Base-by-base conservation (phyloP, 176 grass and related monocot species). In the Carex parvula region DNA sequence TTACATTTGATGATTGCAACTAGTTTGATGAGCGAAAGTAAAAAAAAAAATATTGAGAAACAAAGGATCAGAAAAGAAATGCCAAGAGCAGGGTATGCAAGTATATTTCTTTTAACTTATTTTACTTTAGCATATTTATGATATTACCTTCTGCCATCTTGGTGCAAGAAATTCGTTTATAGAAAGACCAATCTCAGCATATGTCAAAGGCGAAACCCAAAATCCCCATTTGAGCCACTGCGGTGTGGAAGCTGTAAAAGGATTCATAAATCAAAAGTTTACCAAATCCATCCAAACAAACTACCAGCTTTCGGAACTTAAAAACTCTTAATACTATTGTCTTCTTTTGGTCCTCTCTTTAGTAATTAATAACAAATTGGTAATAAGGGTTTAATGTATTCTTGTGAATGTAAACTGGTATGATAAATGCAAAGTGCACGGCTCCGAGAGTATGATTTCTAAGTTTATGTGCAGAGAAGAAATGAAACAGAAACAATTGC, bases 161-260 rank as follows among this genome's bases (percentile, higher is more conserved):
- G 87, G 66, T 80, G 94, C 85, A 60, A 84, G 81, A 83, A 97
- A 97, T 88, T 97, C 94, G 83, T 97, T 97, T 79, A 90, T 78
- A 68, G 92, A 78, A 76, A 97, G 83, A 68, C 85, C 87, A 85
- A 97, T 91, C 81, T 97, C 94, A 76, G 85, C 82, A 22, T 94
- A 94, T 10, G 94, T 86, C 52, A 94, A 79, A 81, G 92, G 94
- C 66, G 94, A 94, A 63, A 94, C 22, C 94, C 94, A 94, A 88
- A 94, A 97, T 80, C 87, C 92, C 94, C 94, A 97, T 88, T 91
- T 92, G 32, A 94, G 81, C 94, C 94, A 97, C 76, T 66, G 81
- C 80, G 94, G 92, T 82, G 94, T 81, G 63, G 87, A 88, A 35
- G 79, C 90, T 97, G 29, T 63, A 89, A 66, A 15, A 84, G 60